These are phyloP conservation scores for Hypsizygus marmoreus DNA, from an alignment of 768 basidiomycete genomes.

Conservation along the genomic window DNA sequence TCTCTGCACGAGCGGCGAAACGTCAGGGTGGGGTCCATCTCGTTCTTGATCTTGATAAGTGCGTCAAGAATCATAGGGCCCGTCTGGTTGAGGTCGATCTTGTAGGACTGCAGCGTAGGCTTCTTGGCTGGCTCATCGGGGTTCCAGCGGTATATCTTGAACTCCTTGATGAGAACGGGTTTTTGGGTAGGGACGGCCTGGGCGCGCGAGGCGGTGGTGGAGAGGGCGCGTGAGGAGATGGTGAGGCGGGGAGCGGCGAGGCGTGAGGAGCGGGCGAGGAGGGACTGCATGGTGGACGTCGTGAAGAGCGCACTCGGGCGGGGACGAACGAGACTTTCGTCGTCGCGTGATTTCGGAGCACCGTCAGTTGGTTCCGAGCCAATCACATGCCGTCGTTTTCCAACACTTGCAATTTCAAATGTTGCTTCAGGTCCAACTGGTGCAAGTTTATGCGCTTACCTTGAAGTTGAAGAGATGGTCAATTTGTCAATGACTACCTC, in stretches of 20 bases:
- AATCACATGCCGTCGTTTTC: constrained; percentile 22
- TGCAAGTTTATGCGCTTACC: too few relatives aligned
- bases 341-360: constrained; percentile 24
- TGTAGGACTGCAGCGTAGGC: constrained; percentile 88
- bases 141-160: constrained; percentile 99
- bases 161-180: constrained; percentile 81
- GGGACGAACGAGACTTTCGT: neutral
- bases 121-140: constrained; percentile 94
- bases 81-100: constrained; percentile 89
- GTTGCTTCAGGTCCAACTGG: too few relatives aligned
- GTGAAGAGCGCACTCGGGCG: neutral
- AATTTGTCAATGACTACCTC: too few relatives aligned
- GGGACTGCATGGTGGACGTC: constrained; percentile 17
- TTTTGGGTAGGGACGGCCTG: constrained; percentile 63
- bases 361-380: constrained; percentile 8
- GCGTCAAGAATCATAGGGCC: constrained; percentile 97
- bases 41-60: constrained; percentile 99
- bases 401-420: too few relatives aligned
- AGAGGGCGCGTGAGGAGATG: constrained; percentile 12
- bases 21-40: constrained; percentile 93
- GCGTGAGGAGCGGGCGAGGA: constrained; percentile 12
- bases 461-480: too few relatives aligned
- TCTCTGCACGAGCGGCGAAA: constrained; percentile 93
- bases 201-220: constrained; percentile 11
- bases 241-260: constrained; percentile 6